Percentiles rank a stretch among this genome's conserved stretches.
phyloP scores from a whole-genome alignment of 768 basidiomycete genomes.

The Phanerodontia chrysosporium region DNA sequence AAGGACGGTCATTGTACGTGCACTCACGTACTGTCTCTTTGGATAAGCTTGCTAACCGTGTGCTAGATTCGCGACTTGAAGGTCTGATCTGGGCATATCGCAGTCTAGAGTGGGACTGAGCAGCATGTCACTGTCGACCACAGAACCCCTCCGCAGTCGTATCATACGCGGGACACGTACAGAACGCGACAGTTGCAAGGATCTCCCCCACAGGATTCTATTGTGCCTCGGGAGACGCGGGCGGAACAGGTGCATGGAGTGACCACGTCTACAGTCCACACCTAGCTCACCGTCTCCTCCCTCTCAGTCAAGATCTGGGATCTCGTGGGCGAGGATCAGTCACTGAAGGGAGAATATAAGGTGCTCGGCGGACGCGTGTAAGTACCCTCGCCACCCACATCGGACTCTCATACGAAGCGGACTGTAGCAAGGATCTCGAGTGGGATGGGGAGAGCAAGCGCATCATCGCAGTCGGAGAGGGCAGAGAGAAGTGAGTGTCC shows the following conservation, averaged over 20 bases:
- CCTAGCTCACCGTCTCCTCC: neutral
- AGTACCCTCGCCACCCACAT: no score
- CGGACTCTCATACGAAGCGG: neutral
- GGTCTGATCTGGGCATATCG: slow-evolving; percentile 38
- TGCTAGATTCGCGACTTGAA: slow-evolving; percentile 77
- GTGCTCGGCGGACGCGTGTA: slow-evolving; percentile 73
- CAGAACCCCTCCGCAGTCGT: slow-evolving; percentile 64
- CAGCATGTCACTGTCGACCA: neutral
- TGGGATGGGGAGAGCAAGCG: slow-evolving; percentile 98
- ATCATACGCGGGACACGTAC: slow-evolving; percentile 76
- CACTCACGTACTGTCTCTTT: neutral
- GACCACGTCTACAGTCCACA: neutral
- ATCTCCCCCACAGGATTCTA: slow-evolving; percentile 94
- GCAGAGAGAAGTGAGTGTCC: slow-evolving; percentile 70
- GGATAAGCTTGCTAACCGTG: neutral
- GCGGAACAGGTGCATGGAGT: slow-evolving; percentile 67
- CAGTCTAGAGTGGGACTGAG: neutral
- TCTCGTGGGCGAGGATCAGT: slow-evolving; percentile 78
- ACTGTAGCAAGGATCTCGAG: slow-evolving; percentile 77
- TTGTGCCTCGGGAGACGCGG: slow-evolving; percentile 84
- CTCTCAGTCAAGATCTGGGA: slow-evolving; percentile 89
- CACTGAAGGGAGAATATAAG: slow-evolving; percentile 77
- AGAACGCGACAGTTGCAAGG: slow-evolving; percentile 83
- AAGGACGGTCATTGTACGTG: slow-evolving; percentile 76
- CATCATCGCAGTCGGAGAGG: slow-evolving; percentile 93